phyloP scores from a whole-genome alignment of 73 alveolate genomes.

The Strombidium stylifer region DNA sequence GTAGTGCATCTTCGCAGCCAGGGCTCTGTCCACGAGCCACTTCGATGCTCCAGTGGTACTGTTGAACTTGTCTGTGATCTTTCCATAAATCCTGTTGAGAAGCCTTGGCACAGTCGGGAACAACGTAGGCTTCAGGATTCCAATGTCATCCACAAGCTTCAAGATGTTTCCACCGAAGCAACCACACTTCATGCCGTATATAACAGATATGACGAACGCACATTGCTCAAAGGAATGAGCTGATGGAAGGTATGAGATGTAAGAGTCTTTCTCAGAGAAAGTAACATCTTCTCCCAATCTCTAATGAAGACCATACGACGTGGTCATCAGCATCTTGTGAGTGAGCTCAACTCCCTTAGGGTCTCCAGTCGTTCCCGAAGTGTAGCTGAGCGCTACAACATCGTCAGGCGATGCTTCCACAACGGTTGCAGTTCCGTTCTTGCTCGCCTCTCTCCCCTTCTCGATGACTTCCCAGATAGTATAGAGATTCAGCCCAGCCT shows the following conservation, averaged over 20 bases:
- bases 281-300: neutral
- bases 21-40: slow-evolving; percentile 54
- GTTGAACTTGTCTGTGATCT: slow-evolving; percentile 37
- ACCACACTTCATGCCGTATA: slow-evolving; percentile 44
- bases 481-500: slow-evolving; percentile 36
- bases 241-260: slow-evolving; percentile 16
- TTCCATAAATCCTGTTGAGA: slow-evolving; percentile 58
- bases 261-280: neutral
- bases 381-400: slow-evolving; percentile 54
- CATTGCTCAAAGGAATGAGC: slow-evolving; percentile 26
- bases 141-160: slow-evolving; percentile 56
- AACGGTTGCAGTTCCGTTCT: slow-evolving; percentile 6
- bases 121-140: slow-evolving; percentile 64
- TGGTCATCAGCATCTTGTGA: neutral
- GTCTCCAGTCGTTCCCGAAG: slow-evolving; percentile 78
- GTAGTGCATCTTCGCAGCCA: slow-evolving; percentile 47
- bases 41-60: slow-evolving; percentile 29
- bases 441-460: slow-evolving; percentile 26
- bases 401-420: slow-evolving; percentile 43
- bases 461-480: slow-evolving; percentile 24
- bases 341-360: slow-evolving; percentile 49
- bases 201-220: slow-evolving; percentile 33
- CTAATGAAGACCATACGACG: neutral
- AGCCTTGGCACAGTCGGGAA: slow-evolving; percentile 73
- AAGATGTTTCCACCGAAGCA: slow-evolving; percentile 48